Percentiles rank a stretch among this genome's conserved stretches.
Conservation (phyloP, 2,329 filamentous ascomycete species). For the Fusarium sp. region DNA sequence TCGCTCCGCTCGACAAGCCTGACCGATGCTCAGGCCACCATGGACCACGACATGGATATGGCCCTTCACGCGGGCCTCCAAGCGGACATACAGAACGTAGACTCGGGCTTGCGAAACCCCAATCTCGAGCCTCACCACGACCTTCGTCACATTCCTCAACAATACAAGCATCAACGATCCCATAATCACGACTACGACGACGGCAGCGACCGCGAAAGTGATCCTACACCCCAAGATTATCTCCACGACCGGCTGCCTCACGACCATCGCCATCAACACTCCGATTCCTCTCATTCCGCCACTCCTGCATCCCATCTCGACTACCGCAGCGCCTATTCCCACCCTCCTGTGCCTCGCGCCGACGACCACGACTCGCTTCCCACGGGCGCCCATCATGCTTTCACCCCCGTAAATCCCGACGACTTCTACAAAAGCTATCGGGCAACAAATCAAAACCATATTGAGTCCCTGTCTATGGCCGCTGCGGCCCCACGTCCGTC, state of each 20-base stretch:
- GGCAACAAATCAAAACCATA: conserved; percentile 54
- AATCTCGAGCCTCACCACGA: conserved; percentile 46
- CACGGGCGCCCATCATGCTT: conserved; percentile 53
- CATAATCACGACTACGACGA: conserved; percentile 49
- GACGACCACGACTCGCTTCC: conserved; percentile 43
- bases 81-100: conserved; percentile 45
- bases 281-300: conserved; percentile 41
- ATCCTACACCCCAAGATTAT: conserved; percentile 34
- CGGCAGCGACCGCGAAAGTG: conserved; percentile 40
- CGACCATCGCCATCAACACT: conserved; percentile 35
- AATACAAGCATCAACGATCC: conserved; percentile 50
- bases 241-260: conserved; percentile 46
- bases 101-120: conserved; percentile 40
- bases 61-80: conserved; percentile 52
- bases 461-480: conserved; percentile 55
- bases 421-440: conserved; percentile 68
- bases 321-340: conserved; percentile 40
- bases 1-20: conserved; percentile 58
- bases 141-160: conserved; percentile 48
- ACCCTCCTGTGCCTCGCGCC: conserved; percentile 46
- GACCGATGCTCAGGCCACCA: conserved; percentile 63
- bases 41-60: conserved; percentile 59
- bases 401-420: conserved; percentile 64
- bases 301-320: conserved; percentile 31
- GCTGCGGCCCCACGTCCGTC: conserved; percentile 59